Evolutionary conservation across 345 rosid genomes (phyloP), one percentile per base, ranked within the genome.

Genomic region (Sisymbrium altissimum): DNA sequence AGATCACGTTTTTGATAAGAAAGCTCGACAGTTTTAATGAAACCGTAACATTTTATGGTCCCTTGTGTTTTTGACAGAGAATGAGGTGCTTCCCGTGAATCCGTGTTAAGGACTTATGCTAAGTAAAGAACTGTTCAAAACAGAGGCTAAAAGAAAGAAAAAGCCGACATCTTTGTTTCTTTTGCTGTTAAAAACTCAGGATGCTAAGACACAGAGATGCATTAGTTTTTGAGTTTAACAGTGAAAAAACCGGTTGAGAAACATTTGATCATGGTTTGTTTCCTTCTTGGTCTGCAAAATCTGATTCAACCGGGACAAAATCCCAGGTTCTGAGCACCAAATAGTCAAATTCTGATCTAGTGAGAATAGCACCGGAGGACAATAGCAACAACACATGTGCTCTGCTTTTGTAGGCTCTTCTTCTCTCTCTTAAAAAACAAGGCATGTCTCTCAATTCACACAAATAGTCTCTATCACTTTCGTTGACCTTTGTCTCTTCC

Each of bases 21-120:
- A 58, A 59, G 62, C 64, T 77, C 40, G 29, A 46, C 61, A 48
- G 36, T 29, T 54, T 73, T 6, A 5, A 27, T 50, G 43, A 35
- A 25, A 57, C 14, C 23, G 8, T 41, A 44, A 41, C 40, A 36
- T 55, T 3, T 75, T 18, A 41, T 64, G 80, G 75, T 40, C 76
- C 56, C 64, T 68, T 83, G 36, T 64, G 80, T 60, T 75, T n/a
- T 72, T 78, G 82, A 83, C 89, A 91, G 99, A 84, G 96, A 84
- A 89, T 95, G 96, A 95, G 88, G 58, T 91, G 97, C 90, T 91
- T 95, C 83, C 93, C 97, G 11, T 95, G 86, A 89, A 75, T 27
- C 58, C 12, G 23, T 48, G 61, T 40, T 52, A 5, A 30, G 18
- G 38, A 64, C 68, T 1, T 56, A 49, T 66, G 21, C 59, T 35